These are phyloP conservation scores for Chondrus crispus DNA, from an alignment of 23 red algal species.

Conservation along the genomic window DNA sequence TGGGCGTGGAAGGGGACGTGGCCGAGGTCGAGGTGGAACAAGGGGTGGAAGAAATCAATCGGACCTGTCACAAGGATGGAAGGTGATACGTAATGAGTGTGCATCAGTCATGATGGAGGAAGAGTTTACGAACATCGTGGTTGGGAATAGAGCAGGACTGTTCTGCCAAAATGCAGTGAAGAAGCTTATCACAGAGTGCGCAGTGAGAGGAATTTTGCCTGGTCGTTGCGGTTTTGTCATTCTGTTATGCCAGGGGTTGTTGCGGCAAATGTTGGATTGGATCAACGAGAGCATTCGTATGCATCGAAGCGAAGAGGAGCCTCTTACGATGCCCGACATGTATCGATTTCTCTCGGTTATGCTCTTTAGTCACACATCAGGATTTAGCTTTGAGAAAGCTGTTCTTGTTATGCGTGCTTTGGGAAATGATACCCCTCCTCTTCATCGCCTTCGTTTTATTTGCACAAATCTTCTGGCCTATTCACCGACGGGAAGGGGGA, in stretches of 20 bases:
- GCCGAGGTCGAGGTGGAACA: background rate
- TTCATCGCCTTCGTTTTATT: background rate
- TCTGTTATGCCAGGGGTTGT: background rate
- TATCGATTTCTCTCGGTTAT: background rate
- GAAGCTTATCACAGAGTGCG: background rate
- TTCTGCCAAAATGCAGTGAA: slow-evolving; percentile 1
- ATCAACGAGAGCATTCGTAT: background rate
- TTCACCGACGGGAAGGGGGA: background rate
- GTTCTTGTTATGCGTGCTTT: background rate
- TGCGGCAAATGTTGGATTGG: background rate
- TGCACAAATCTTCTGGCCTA: background rate
- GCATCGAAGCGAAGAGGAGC: background rate
- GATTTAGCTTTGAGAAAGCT: background rate
- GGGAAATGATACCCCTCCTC: background rate
- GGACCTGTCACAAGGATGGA: background rate
- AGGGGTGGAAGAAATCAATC: background rate
- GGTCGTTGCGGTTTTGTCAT: background rate
- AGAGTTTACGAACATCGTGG: background rate
- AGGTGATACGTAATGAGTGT: background rate
- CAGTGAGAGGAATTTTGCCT: background rate
- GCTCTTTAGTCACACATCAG: background rate
- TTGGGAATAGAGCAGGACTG: background rate
- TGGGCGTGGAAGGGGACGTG: background rate
- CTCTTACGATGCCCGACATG: background rate
- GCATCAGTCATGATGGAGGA: background rate